phyloP scores from a whole-genome alignment of 208 protist species.

The Porcisia hertigi region DNA sequence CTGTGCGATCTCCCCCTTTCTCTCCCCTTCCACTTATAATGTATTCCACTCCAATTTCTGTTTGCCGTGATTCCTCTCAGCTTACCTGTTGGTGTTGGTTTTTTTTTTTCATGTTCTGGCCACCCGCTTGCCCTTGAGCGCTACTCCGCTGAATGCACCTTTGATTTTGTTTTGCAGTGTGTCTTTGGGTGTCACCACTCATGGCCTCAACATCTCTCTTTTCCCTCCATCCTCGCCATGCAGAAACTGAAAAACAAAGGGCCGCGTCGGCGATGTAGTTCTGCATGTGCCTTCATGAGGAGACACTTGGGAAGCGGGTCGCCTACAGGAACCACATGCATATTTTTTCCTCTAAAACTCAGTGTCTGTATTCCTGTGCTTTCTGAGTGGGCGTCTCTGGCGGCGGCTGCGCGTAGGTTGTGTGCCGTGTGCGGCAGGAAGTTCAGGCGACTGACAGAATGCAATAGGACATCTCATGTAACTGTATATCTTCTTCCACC shows the following conservation, averaged over 20 bases:
- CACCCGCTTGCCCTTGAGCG: neutral
- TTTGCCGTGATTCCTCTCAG: neutral
- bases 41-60: constrained; percentile 1
- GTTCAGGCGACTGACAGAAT: neutral
- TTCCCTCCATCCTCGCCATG: neutral
- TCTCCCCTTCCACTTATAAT: too few species aligned
- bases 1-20: too few species aligned
- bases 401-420: neutral
- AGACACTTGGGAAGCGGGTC: neutral
- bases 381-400: neutral
- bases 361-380: neutral
- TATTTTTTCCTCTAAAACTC: neutral
- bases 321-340: neutral
- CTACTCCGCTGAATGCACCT: neutral
- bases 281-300: neutral
- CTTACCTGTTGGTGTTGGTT: neutral
- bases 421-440: neutral
- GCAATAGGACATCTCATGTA: neutral
- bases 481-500: neutral
- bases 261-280: neutral
- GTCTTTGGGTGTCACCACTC: neutral
- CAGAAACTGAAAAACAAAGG: neutral
- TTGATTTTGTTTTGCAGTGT: neutral
- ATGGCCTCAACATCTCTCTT: neutral
- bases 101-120: neutral